A percentile compares a stretch with the other conserved stretches of the same genome.
Evolutionary conservation across 2,329 filamentous ascomycete species (phyloP).

Genomic region (Epichloe baconii): DNA sequence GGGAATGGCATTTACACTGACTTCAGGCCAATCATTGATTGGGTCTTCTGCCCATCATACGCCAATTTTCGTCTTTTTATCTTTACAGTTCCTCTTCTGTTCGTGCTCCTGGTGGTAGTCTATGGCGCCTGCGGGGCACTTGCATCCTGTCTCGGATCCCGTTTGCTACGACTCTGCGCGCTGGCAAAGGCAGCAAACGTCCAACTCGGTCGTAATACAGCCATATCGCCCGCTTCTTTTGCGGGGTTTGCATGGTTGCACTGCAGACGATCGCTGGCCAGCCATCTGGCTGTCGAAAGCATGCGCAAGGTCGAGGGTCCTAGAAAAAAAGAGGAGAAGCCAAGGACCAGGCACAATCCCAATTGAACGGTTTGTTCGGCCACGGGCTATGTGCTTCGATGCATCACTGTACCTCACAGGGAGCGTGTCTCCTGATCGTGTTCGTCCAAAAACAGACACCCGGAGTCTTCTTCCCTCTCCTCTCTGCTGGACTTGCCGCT

Average conservation of each 20-base stretch:
- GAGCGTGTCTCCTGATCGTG: background rate
- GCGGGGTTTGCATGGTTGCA: conserved; percentile 10
- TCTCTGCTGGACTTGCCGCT: background rate
- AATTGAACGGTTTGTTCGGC: background rate
- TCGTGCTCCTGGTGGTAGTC: background rate
- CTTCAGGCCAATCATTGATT: conserved; percentile 1
- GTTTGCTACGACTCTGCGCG: conserved; percentile 3
- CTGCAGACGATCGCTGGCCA: conserved; percentile 6
- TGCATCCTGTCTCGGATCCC: conserved; percentile 1
- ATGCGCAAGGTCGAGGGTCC: background rate
- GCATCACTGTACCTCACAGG: conserved; percentile 1
- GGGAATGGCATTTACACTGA: background rate
- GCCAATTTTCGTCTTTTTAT: background rate
- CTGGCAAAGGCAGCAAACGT: background rate
- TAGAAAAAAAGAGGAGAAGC: background rate
- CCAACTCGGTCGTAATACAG: background rate
- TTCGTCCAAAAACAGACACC: background rate
- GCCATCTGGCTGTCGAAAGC: background rate
- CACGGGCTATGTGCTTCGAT: background rate
- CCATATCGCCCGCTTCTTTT: conserved; percentile 3
- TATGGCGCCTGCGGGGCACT: conserved; percentile 1
- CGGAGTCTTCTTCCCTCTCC: background rate
- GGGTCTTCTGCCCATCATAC: background rate
- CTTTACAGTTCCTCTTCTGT: background rate
- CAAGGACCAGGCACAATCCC: background rate